Evolutionary conservation across 352 stramenopile genomes (phyloP).

Genomic region (Pythium rhizo-oryzae): DNA sequence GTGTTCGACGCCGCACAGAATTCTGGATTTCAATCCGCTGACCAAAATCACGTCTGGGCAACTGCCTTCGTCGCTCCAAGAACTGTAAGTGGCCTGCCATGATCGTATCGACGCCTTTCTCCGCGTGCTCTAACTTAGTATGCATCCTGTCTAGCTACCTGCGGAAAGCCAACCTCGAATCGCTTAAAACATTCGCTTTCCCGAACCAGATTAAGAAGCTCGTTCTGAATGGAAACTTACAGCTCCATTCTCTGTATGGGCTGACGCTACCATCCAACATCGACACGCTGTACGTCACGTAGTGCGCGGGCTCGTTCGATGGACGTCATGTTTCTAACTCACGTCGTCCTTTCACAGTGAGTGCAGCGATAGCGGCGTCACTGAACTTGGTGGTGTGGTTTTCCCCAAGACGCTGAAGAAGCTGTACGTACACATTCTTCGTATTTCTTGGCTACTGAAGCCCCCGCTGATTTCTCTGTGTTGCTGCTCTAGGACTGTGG

Average conservation of each 20-base stretch:
- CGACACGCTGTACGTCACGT: constrained; percentile 19
- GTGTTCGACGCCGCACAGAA: neutral
- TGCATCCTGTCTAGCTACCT: constrained; percentile 18
- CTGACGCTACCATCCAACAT: constrained; percentile 47
- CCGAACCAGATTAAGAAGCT: constrained; percentile 24
- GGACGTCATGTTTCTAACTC: too few relatives aligned
- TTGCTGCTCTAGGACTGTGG: neutral
- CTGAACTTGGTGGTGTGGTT: constrained; percentile 28
- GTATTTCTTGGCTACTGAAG: neutral
- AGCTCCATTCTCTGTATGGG: constrained; percentile 44
- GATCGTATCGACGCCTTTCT: constrained; percentile 17
- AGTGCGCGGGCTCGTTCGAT: too few relatives aligned
- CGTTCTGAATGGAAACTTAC: constrained; percentile 45
- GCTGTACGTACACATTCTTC: constrained; percentile 30
- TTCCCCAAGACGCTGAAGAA: constrained; percentile 40
- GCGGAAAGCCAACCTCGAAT: constrained; percentile 17
- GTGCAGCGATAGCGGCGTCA: constrained; percentile 27
- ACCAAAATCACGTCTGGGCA: constrained; percentile 1
- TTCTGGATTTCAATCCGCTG: constrained; percentile 22
- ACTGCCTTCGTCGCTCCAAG: constrained; percentile 9
- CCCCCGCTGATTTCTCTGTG: neutral
- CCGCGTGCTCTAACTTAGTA: neutral
- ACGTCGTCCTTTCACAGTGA: constrained; percentile 12
- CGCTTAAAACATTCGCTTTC: constrained; percentile 27
- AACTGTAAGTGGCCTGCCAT: constrained; percentile 7